Evolutionary conservation across 2,329 filamentous ascomycete genomes (phyloP), one percentile per base, ranked within the genome.

Genomic region (Diaporthe capsici): DNA sequence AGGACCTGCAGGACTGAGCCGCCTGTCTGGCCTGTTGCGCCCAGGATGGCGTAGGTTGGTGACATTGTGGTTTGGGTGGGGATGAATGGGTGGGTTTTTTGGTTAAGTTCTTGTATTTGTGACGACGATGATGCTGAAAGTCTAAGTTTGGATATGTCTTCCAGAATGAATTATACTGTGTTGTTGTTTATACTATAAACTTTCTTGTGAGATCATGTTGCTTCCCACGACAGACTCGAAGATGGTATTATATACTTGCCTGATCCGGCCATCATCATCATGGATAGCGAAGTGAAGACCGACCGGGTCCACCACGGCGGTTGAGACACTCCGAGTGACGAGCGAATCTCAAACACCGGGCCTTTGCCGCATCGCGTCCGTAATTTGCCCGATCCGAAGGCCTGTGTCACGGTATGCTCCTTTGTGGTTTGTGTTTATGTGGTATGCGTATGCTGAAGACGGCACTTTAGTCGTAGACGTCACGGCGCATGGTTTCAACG

Each of bases 11-110:
- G 57, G 47, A 65, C 37, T 13, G 57, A 71, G 34, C 57, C 34
- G 57, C 67, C 67, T 58, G 31, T 53, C n/a, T 75, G 63, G 67
- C 67, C 55, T 53, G 67, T 67, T 51, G 67, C 67, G 55, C 57
- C 57, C 15, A 72, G 73, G 57, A 75, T 71, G 57, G 57, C 57
- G 25, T 72, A 57, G 47, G 37, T 73, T 68, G 31, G 28, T 53
- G 63, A 15, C 75, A 78, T 71, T 65, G 67, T 75, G 63, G 34
- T 34, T 34, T 34, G 34, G 1, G 34, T 34, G 34, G 9, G 75
- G 72, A 76, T 75, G 73, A 75, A 4, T 10, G 49, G 10, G 22
- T 51, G 9, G n/a, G 22, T 31, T 31, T 31, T 25, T 39, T 4
- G 10, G 15, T 42, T 20, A 1, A 34, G 2, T 28, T 7, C 25